These are phyloP conservation scores for Pseudocercospora fijiensis DNA, from an alignment of 2,329 filamentous ascomycete genomes.

Conservation along the genomic window DNA sequence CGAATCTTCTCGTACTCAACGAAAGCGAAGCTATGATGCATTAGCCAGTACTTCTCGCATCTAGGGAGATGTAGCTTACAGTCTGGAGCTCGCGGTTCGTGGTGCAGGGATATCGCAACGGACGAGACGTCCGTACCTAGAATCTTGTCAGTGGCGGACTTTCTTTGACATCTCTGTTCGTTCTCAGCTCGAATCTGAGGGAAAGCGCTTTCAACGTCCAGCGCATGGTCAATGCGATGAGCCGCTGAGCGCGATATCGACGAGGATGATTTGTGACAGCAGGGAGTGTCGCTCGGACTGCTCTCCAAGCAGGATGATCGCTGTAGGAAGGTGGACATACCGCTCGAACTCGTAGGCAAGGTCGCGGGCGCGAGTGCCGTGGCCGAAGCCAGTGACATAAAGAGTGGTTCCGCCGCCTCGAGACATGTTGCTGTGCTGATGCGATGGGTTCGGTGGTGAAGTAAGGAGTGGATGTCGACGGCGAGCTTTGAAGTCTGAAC, in stretches of 20 bases:
- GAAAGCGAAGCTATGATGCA: slow-evolving; percentile 76
- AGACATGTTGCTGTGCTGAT: slow-evolving; percentile 63
- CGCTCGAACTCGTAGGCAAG: slow-evolving; percentile 99
- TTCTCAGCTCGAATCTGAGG: neutral
- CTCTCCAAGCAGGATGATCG: slow-evolving; percentile 10
- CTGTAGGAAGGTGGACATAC: slow-evolving; percentile 65
- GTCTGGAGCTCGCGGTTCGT: slow-evolving; percentile 85
- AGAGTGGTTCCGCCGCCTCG: slow-evolving; percentile 83
- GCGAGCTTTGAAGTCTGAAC: slow-evolving; percentile 9
- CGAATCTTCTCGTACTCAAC: slow-evolving; percentile 98
- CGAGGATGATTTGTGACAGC: slow-evolving; percentile 1
- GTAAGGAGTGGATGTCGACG: slow-evolving; percentile 4
- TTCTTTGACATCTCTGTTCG: neutral
- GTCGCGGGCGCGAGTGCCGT: slow-evolving; percentile 97
- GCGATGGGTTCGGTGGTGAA: slow-evolving; percentile 4
- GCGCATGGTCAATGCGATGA: neutral
- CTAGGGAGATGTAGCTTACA: slow-evolving; percentile 63
- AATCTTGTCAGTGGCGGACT: slow-evolving; percentile 45
- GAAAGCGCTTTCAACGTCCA: neutral
- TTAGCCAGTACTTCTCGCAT: slow-evolving; percentile 33
- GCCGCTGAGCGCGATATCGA: neutral
- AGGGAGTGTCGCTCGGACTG: slow-evolving; percentile 1
- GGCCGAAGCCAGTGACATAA: slow-evolving; percentile 98
- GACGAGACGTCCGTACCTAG: slow-evolving; percentile 92
- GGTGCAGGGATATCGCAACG: slow-evolving; percentile 98